Evolutionary conservation across 1,284 basidiomycete species (phyloP), one percentile per base, ranked within the genome.

Genomic region (Rhodofomes roseus): DNA sequence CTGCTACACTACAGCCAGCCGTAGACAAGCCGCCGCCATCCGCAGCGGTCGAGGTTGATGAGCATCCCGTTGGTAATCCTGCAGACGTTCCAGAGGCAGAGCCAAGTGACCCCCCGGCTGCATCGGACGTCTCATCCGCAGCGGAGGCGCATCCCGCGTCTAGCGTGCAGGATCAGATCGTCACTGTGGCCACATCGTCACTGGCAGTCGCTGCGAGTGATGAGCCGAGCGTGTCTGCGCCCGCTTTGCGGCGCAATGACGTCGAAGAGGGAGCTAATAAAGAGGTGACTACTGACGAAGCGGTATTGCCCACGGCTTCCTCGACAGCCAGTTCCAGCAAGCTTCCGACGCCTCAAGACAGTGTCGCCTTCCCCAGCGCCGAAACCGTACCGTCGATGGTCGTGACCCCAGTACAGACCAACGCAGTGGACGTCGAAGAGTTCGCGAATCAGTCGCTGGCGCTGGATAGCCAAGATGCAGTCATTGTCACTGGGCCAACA

Each of bases 401-500:
- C 11, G 31, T 34, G 9, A 6, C 22, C 36, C 50, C 50, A 4
- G 20, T 37, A 8, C 20, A 52, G 31, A 20, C 31, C 8, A 18
- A 52, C 20, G 31, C 14, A n/a, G 50, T 20, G 7, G 50, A 52
- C 18, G 11, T 22, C 8, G 52, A 43, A 6, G 39, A 56, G 34
- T 23, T 8, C 5, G 29, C 18, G 25, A 43, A 56, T n/a, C 29
- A 22, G n/a, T 54, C 57, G 20, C 56, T 58, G 22, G 65, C 63
- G 18, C 57, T 66, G 11, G 64, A 64, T 29, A 56, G 61, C 4
- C 44, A 56, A 6, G 66, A 67, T 6, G 63, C 65, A 23, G 55
- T 67, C 16, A 67, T 69, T 27, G 59, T 70, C 11, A 60, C 64
- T 7, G 66, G 65, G 18, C 65, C 65, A 14, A 58, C 62, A 4